phyloP scores from a whole-genome alignment of 2,329 filamentous ascomycete genomes.

The Aspergillus felis region DNA sequence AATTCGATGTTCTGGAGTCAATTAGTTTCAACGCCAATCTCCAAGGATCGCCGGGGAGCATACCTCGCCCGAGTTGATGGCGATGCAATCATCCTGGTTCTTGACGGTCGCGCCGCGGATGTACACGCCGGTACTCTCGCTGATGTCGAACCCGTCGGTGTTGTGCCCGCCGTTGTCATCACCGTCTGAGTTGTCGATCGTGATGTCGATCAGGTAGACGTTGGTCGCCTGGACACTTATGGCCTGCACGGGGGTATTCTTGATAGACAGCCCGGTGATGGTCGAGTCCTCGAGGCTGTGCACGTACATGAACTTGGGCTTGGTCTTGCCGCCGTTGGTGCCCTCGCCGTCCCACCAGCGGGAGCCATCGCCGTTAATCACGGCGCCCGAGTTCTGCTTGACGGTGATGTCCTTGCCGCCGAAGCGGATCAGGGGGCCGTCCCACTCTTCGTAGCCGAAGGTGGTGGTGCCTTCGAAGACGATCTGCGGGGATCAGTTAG shows the following conservation, averaged over 20 bases:
- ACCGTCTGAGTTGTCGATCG: conserved; percentile 57
- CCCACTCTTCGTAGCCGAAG: conserved; percentile 64
- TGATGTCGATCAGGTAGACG: conserved; percentile 50
- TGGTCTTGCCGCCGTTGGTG: conserved; percentile 57
- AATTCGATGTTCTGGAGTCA: conserved; percentile 24
- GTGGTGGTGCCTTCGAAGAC: conserved; percentile 63
- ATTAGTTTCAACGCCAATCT: background rate
- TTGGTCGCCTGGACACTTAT: conserved; percentile 45
- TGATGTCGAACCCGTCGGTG: conserved; percentile 46
- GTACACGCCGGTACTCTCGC: conserved; percentile 44
- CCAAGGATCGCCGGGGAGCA: background rate
- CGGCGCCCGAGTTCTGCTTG: conserved; percentile 47
- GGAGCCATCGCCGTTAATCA: conserved; percentile 54
- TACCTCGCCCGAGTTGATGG: conserved; percentile 53
- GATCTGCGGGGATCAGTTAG: conserved; percentile 34
- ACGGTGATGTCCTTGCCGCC: conserved; percentile 55
- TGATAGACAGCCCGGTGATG: conserved; percentile 31
- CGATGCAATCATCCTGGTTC: conserved; percentile 60
- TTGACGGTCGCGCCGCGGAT: conserved; percentile 51
- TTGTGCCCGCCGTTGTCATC: conserved; percentile 47
- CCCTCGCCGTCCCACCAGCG: conserved; percentile 61
- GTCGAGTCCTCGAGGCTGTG: conserved; percentile 29
- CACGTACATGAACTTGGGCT: conserved; percentile 63
- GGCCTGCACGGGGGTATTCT: conserved; percentile 37
- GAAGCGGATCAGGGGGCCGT: conserved; percentile 60